Base-by-base conservation (phyloP, 257 asterid genomes). In the Scutellaria barbata region DNA sequence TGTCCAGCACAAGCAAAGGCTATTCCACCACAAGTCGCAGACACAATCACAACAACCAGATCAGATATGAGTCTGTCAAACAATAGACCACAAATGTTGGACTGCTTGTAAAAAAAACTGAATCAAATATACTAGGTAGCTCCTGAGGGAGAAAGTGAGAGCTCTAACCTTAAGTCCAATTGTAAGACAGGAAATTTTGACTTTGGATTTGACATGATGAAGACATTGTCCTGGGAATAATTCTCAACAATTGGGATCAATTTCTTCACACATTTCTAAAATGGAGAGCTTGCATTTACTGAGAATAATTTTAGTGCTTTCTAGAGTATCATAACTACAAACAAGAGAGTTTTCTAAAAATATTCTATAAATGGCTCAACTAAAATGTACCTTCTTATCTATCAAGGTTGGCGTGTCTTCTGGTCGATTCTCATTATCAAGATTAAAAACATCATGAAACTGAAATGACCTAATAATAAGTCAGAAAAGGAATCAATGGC, bases 1-100 rank as follows among this genome's bases (percentile, higher is more conserved):
- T 87, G 97, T 83, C 97, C 96, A 76, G 87, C 89, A 74, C 89
- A 90, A 69, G 97, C 95, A 66, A 88, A 90, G 69, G 88, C 90
- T 71, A 90, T 88, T 54, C 96, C 97, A 63, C 97, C 97, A 79
- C 96, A 90, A 81, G 97, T 85, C 69, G 97, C 97, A 67, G 94
- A 88, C 56, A 90, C 97, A 81, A 90, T 90, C 73, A 88, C 90
- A 68, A 90, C 87, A 48, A 90, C 96, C 46, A 90, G 82, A 85
- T 90, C 97, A 35, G 96, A 88, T 78, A 90, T 87, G 79, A 88
- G 80, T 84, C 96, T 90, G 88, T 61, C 68, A 74, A 84, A 58
- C 54, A 81, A 43, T 18, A 80, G 69, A 30, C 41, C 75, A 46
- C 13, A 75, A 42, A 72, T 45, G 30, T 73, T 53, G 33, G 42